phyloP scores from a whole-genome alignment of 2,329 filamentous ascomycete species.

The Penicillium sumatraense region DNA sequence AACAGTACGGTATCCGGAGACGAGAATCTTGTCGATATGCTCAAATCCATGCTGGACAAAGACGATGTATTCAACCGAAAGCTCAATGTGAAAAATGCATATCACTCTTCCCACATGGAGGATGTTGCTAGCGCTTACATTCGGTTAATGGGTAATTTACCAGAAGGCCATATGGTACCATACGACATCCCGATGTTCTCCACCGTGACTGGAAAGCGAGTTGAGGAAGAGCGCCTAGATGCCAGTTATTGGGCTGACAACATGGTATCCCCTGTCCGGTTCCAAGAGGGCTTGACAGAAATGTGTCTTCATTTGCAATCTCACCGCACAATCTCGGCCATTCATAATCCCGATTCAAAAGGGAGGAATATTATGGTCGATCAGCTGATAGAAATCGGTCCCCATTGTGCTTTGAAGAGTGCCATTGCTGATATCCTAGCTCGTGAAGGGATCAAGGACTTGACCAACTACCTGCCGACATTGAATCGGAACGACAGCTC shows the following conservation, averaged over 20 bases:
- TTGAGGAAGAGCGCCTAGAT: neutral
- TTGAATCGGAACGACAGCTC: neutral
- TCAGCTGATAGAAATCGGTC: neutral
- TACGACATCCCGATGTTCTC: neutral
- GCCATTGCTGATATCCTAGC: neutral
- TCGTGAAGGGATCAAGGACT: neutral
- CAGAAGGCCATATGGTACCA: neutral
- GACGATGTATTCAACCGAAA: constrained; percentile 7
- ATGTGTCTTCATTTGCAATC: neutral
- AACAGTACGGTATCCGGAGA: neutral
- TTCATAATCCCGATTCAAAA: neutral
- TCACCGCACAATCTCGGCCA: neutral
- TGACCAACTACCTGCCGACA: neutral
- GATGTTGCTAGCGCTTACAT: constrained; percentile 6
- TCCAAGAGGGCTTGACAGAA: neutral
- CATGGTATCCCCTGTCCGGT: neutral
- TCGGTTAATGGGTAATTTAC: neutral
- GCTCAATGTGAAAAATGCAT: constrained; percentile 19
- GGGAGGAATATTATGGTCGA: neutral
- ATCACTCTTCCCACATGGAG: constrained; percentile 20
- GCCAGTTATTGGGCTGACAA: neutral
- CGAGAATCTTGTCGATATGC: neutral
- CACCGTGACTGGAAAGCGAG: neutral
- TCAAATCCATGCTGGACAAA: neutral
- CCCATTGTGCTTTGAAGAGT: neutral